Evolutionary conservation across 352 stramenopile species (phyloP).

Genomic region (Phytophthora colocasiae): DNA sequence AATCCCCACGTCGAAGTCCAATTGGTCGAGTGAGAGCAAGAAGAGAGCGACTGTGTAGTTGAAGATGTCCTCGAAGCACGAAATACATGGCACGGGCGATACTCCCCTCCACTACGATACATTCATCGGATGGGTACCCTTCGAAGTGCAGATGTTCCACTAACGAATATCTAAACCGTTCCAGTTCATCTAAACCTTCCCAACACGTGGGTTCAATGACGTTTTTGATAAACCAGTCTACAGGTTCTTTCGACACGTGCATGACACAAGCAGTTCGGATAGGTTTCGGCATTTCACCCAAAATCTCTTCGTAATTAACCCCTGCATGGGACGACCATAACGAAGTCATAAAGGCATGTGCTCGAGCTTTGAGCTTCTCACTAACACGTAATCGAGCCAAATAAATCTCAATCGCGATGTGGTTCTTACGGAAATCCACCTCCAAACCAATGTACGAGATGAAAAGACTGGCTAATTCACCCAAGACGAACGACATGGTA

Average conservation of each 20-base stretch:
- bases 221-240: slow-evolving; percentile 47
- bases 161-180: slow-evolving; percentile 36
- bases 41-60: slow-evolving; percentile 39
- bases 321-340: slow-evolving; percentile 65
- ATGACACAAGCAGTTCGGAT: slow-evolving; percentile 63
- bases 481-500: slow-evolving; percentile 63
- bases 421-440: slow-evolving; percentile 67
- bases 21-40: slow-evolving; percentile 28
- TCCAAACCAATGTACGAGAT: slow-evolving; percentile 65
- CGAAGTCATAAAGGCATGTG: slow-evolving; percentile 53
- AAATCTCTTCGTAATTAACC: slow-evolving; percentile 60
- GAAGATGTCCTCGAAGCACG: slow-evolving; percentile 63
- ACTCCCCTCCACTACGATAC: slow-evolving; percentile 63
- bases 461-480: slow-evolving; percentile 60
- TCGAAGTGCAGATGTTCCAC: slow-evolving; percentile 64
- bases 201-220: slow-evolving; percentile 43
- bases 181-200: slow-evolving; percentile 28
- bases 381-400: slow-evolving; percentile 46
- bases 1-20: slow-evolving; percentile 48
- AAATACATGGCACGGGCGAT: slow-evolving; percentile 75
- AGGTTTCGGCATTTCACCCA: slow-evolving; percentile 50
- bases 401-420: slow-evolving; percentile 59
- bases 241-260: slow-evolving; percentile 39
- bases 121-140: slow-evolving; percentile 67
- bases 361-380: slow-evolving; percentile 36